Conservation (phyloP, 163 green algal genomes). For the Scenedesmus sp. region DNA sequence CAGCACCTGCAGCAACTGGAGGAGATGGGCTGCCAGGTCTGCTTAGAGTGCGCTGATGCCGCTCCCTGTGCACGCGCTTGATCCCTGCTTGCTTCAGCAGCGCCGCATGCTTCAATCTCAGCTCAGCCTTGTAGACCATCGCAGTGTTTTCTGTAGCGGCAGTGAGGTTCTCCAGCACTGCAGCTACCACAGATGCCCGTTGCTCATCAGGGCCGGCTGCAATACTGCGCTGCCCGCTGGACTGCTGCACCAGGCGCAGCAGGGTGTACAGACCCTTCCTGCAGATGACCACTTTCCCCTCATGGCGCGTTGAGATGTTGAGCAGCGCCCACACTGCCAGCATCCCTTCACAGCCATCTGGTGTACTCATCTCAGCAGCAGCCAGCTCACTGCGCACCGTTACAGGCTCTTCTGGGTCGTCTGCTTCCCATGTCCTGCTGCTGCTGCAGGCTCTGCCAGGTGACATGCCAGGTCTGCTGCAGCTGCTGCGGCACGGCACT, state of each 20-base stretch:
- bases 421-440: neutral
- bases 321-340: conserved; percentile 42
- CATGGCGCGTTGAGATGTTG: neutral
- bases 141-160: conserved; percentile 7
- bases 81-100: conserved; percentile 38
- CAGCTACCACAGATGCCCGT: conserved; percentile 22
- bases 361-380: neutral
- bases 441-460: neutral
- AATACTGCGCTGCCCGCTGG: neutral
- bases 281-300: conserved; percentile 59
- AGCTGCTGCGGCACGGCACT: conserved; percentile 5
- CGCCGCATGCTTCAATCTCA: conserved; percentile 40
- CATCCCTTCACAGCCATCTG: conserved; percentile 29
- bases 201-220: conserved; percentile 10
- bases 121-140: conserved; percentile 36
- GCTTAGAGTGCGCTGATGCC: neutral
- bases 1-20: neutral
- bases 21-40: neutral
- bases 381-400: neutral
- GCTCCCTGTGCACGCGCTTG: conserved; percentile 4
- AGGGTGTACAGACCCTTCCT: conserved; percentile 67
- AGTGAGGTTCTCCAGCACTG: conserved; percentile 33
- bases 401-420: neutral
- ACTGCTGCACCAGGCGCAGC: conserved; percentile 58
- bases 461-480: neutral